Percentiles rank a stretch among this genome's conserved stretches.
Evolutionary conservation across 305 asterid genomes (phyloP).

Genomic region (Fraxinus ornus): DNA sequence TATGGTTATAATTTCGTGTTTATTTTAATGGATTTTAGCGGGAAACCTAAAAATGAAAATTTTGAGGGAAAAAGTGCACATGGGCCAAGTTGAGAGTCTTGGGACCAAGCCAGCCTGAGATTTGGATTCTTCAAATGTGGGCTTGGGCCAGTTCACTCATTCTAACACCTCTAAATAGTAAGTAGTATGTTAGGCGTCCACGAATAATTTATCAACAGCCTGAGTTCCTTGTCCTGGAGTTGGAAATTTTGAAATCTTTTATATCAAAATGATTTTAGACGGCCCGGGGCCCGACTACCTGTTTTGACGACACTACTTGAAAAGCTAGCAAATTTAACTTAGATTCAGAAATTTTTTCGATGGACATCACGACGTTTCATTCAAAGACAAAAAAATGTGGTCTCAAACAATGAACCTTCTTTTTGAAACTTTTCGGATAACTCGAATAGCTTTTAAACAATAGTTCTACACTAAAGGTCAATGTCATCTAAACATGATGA

Average conservation of each 20-base stretch:
- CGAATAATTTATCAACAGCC: not conserved
- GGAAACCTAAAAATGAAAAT: not conserved
- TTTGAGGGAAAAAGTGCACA: not conserved
- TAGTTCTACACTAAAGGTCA: not conserved
- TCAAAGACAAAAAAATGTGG: not conserved
- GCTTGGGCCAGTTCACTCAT: not conserved
- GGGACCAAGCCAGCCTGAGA: not conserved
- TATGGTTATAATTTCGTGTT: not conserved
- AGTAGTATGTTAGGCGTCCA: not conserved
- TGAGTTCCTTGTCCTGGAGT: not conserved
- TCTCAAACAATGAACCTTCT: not conserved
- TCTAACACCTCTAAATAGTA: not conserved
- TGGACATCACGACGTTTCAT: not conserved
- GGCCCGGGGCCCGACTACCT: not conserved
- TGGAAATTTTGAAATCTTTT: not conserved
- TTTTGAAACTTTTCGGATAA: not conserved
- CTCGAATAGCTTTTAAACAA: not conserved
- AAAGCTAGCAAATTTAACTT: not conserved
- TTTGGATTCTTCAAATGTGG: not conserved
- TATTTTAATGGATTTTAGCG: not conserved
- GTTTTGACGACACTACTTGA: not conserved
- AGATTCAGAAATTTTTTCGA: not conserved
- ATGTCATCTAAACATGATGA: not conserved
- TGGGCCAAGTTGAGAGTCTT: not conserved
- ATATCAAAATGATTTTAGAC: not conserved